These are phyloP conservation scores for Dentiscutata heterogama DNA, from an alignment of 371 early-diverging fungal species.

Conservation along the genomic window DNA sequence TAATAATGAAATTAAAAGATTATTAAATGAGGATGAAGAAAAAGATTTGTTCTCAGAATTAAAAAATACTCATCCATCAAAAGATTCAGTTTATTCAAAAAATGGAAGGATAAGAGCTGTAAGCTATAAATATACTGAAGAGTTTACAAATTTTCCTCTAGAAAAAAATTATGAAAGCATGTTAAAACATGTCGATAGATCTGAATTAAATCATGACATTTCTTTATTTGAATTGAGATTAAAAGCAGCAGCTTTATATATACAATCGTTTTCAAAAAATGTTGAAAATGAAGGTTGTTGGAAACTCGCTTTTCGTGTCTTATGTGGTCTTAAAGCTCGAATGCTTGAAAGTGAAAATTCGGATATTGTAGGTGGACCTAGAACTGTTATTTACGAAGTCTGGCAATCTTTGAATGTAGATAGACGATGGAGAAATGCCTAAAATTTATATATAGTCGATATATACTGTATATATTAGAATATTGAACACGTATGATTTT, in stretches of 20 bases:
- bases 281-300: background rate
- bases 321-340: slow-evolving; percentile 37
- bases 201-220: background rate
- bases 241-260: slow-evolving; percentile 28
- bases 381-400: slow-evolving; percentile 1
- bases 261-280: background rate
- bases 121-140: slow-evolving; percentile 4
- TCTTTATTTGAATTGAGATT: slow-evolving; percentile 3
- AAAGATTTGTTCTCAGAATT: background rate
- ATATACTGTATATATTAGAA: too few relatives aligned
- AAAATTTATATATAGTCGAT: too few relatives aligned
- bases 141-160: background rate
- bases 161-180: background rate
- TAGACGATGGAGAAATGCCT: slow-evolving; percentile 17
- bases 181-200: background rate
- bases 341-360: slow-evolving; percentile 14
- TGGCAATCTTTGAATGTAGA: slow-evolving; percentile 38
- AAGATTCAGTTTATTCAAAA: background rate
- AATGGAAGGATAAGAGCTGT: background rate
- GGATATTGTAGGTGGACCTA: slow-evolving; percentile 22
- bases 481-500: too few relatives aligned
- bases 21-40: background rate
- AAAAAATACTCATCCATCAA: too few relatives aligned
- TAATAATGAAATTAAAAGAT: background rate
- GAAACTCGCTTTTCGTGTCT: slow-evolving; percentile 22